Evolutionary conservation across 202 grass and related monocot genomes (phyloP).

Genomic region (Alloteropsis angusta): DNA sequence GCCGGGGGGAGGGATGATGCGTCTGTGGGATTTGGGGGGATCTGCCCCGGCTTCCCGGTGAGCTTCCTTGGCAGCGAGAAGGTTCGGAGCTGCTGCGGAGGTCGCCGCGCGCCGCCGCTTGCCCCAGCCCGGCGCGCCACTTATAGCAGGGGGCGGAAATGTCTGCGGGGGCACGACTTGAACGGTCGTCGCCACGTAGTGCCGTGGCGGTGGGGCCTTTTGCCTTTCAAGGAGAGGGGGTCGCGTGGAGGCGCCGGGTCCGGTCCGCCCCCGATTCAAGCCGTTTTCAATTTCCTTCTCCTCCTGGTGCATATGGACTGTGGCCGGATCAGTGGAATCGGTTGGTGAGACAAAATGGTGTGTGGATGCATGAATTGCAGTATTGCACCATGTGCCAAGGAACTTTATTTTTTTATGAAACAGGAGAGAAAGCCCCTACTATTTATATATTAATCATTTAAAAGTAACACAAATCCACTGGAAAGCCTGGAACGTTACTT

Average conservation of each 20-base stretch:
- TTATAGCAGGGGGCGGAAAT: constrained; percentile 8
- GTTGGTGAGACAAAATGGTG: not conserved
- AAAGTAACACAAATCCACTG: too few relatives aligned
- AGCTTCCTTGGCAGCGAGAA: constrained; percentile 49
- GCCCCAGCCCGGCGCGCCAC: constrained; percentile 8
- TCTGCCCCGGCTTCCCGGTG: constrained; percentile 35
- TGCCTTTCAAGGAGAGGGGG: not conserved
- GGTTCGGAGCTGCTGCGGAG: constrained; percentile 45
- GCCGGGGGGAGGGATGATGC: not conserved
- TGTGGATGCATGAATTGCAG: not conserved
- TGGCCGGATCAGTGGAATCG: not conserved
- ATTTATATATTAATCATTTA: too few relatives aligned
- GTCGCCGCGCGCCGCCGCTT: constrained; percentile 28
- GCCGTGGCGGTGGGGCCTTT: not conserved
- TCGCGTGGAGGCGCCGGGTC: not conserved
- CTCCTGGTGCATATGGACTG: not conserved
- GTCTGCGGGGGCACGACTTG: constrained; percentile 14
- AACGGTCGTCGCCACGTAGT: constrained; percentile 30
- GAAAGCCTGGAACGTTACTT: too few relatives aligned
- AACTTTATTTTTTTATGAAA: too few relatives aligned
- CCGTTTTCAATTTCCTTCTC: not conserved
- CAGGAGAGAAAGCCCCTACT: too few relatives aligned
- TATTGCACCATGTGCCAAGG: not conserved
- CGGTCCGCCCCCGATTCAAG: not conserved
- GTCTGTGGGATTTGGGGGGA: not conserved